phyloP scores from a whole-genome alignment of 768 basidiomycete species.

The Tricholoma terreum region DNA sequence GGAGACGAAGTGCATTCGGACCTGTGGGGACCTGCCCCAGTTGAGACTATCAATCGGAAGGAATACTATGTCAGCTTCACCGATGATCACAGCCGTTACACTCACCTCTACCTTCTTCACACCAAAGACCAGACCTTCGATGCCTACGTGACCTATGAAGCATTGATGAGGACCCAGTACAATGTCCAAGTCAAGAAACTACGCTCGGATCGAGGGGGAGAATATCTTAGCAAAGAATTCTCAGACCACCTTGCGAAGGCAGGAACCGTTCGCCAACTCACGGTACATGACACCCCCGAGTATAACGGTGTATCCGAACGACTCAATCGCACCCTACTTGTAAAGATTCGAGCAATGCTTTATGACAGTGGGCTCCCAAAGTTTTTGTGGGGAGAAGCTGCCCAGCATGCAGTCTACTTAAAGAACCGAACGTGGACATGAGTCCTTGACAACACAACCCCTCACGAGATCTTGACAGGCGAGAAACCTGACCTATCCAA shows the following conservation, averaged over 20 bases:
- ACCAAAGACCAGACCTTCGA: constrained; percentile 27
- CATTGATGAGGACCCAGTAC: constrained; percentile 23
- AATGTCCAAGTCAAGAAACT: constrained; percentile 24
- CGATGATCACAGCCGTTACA: constrained; percentile 25
- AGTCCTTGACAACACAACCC: constrained; percentile 20
- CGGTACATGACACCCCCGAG: constrained; percentile 31
- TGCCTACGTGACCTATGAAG: constrained; percentile 23
- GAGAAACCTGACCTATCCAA: constrained; percentile 27
- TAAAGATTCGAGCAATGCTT: constrained; percentile 25
- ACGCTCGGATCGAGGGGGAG: constrained; percentile 32
- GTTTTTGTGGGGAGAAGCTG: constrained; percentile 36
- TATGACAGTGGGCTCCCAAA: constrained; percentile 22
- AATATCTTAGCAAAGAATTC: constrained; percentile 31
- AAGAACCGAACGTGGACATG: constrained; percentile 31
- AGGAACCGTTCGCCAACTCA: constrained; percentile 31
- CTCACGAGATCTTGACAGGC: constrained; percentile 20
- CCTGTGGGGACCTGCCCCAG: constrained; percentile 35
- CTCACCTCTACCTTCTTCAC: constrained; percentile 12
- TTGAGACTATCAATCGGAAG: constrained; percentile 16
- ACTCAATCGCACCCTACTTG: constrained; percentile 28
- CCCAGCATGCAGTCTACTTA: constrained; percentile 29
- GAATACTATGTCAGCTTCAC: constrained; percentile 33
- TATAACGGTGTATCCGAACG: constrained; percentile 38
- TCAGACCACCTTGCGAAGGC: constrained; percentile 15
- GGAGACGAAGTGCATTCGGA: constrained; percentile 33